Percentiles rank a stretch among this genome's conserved stretches.
Conservation (phyloP, 768 basidiomycete genomes). For the Clathrus columnatus region DNA sequence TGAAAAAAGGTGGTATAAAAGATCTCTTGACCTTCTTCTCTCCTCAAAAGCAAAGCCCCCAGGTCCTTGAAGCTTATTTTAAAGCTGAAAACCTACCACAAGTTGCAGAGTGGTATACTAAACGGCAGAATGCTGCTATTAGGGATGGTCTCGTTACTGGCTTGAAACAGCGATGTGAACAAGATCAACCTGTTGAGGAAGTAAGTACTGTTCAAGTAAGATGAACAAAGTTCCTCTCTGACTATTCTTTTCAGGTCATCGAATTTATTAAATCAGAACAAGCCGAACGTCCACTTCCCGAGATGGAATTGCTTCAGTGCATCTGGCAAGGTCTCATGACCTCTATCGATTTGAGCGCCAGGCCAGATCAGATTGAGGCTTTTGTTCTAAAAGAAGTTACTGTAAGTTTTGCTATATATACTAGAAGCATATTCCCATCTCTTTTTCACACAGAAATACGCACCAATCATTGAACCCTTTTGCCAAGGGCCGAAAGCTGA, state of each 20-base stretch:
- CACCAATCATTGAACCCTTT: slow-evolving; percentile 84
- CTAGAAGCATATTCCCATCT: slow-evolving; percentile 1
- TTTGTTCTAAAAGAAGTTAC: slow-evolving; percentile 82
- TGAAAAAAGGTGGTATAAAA: slow-evolving; percentile 79
- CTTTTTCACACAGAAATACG: slow-evolving; percentile 69
- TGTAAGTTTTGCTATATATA: slow-evolving; percentile 36
- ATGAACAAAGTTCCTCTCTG: background rate
- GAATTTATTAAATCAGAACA: slow-evolving; percentile 61
- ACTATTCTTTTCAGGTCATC: slow-evolving; percentile 49
- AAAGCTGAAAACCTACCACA: slow-evolving; percentile 66
- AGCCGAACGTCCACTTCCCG: slow-evolving; percentile 75
- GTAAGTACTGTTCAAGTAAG: slow-evolving; percentile 32
- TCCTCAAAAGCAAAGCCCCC: slow-evolving; percentile 63
- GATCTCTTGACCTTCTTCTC: slow-evolving; percentile 88
- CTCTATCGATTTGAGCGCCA: slow-evolving; percentile 79
- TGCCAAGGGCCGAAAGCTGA: slow-evolving; percentile 82
- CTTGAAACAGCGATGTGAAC: slow-evolving; percentile 61
- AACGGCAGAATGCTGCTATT: slow-evolving; percentile 75
- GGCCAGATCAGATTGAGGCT: slow-evolving; percentile 87
- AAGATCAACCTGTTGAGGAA: slow-evolving; percentile 57
- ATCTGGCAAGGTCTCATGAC: slow-evolving; percentile 91
- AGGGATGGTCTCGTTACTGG: slow-evolving; percentile 68
- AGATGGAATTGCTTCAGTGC: slow-evolving; percentile 75
- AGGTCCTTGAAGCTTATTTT: slow-evolving; percentile 79
- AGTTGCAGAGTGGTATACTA: slow-evolving; percentile 91